Conservation (phyloP, 2,329 filamentous ascomycete genomes). For the Orbilia oligospora region DNA sequence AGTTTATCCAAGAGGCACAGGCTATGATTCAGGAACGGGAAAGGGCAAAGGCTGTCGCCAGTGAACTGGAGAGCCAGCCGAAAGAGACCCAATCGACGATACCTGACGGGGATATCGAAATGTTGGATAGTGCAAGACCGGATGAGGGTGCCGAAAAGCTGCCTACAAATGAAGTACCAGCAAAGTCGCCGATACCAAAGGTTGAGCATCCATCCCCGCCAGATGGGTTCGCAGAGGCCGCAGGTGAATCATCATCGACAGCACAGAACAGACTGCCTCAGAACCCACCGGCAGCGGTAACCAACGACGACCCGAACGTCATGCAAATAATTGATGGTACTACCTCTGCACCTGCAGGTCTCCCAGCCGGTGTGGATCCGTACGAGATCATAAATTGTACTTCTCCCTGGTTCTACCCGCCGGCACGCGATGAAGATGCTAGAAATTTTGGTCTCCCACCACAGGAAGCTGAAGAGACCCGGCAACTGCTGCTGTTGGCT, state of each 20-base stretch:
- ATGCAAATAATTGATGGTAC: conserved; percentile 15
- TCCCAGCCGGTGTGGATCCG: conserved; percentile 49
- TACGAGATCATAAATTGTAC: conserved; percentile 57
- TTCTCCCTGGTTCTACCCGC: conserved; percentile 73
- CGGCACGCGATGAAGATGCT: conserved; percentile 74
- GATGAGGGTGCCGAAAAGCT: conserved; percentile 29
- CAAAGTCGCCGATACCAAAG: conserved; percentile 56
- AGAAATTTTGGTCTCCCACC: conserved; percentile 80
- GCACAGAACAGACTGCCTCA: conserved; percentile 1
- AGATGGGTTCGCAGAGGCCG: conserved; percentile 41
- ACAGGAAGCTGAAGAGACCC: conserved; percentile 82
- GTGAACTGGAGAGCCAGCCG: conserved; percentile 11
- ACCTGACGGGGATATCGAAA: conserved; percentile 54
- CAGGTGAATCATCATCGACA: conserved; percentile 34
- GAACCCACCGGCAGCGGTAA: conserved; percentile 7
- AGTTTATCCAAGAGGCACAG: conserved; percentile 62
- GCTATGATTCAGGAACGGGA: conserved; percentile 53
- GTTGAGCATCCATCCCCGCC: conserved; percentile 54
- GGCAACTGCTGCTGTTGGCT: conserved; percentile 80
- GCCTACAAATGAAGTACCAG: conserved; percentile 18
- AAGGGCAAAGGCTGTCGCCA: conserved; percentile 18
- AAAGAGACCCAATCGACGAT: conserved; percentile 55
- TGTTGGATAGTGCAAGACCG: conserved; percentile 39
- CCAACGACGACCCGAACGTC: conserved; percentile 22
- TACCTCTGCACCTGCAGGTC: conserved; percentile 15